A percentile compares a stretch with the other conserved stretches of the same genome.
Conservation (phyloP, 2,329 filamentous ascomycete species). For the Didymella pomorum region DNA sequence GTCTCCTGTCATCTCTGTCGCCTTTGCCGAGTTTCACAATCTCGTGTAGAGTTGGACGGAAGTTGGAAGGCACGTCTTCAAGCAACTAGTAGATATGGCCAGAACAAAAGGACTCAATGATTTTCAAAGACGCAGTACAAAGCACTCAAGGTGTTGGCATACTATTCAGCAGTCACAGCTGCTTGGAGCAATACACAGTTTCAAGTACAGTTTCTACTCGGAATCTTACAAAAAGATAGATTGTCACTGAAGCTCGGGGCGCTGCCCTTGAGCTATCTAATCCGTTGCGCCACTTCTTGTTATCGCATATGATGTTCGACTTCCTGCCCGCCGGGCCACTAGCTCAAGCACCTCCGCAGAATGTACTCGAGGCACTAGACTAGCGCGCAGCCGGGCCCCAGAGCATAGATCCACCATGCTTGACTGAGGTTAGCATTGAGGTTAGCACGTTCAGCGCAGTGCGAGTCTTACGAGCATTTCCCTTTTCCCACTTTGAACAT, state of each 20-base stretch:
- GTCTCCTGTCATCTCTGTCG: too few relatives aligned
- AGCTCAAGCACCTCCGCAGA: not conserved
- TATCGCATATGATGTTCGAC: not conserved
- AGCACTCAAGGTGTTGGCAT: not conserved
- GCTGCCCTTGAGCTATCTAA: not conserved
- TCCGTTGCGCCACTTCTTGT: not conserved
- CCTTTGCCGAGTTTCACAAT: too few relatives aligned
- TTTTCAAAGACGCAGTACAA: not conserved
- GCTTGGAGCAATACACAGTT: not conserved
- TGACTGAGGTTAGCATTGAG: not conserved
- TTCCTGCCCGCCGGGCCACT: not conserved
- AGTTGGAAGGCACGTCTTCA: too few relatives aligned
- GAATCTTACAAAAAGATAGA: not conserved
- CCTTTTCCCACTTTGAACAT: not conserved
- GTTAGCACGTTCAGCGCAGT: not conserved
- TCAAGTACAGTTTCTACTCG: not conserved
- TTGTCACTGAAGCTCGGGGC: not conserved
- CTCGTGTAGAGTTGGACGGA: too few relatives aligned
- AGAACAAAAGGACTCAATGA: not conserved
- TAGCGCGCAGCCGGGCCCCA: not conserved
- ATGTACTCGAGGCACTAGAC: not conserved
- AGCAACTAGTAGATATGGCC: not conserved
- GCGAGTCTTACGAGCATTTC: not conserved
- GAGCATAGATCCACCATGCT: not conserved
- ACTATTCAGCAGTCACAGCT: not conserved